Conservation (phyloP, 2,329 filamentous ascomycete genomes). For the Dothiorella sarmentorum region DNA sequence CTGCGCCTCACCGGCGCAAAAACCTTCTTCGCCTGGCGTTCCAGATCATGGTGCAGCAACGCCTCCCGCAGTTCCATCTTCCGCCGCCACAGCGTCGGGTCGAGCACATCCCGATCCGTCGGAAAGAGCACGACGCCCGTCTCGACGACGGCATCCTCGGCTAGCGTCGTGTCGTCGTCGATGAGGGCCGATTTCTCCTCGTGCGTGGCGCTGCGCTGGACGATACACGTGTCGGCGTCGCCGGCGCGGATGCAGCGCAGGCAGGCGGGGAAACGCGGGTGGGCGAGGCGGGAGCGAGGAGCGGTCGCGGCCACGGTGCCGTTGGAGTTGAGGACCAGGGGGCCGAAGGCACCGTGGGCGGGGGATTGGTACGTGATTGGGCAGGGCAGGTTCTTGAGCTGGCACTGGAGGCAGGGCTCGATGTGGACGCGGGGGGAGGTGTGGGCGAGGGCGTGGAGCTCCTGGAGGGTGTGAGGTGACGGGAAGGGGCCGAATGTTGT, state of each 20-base stretch:
- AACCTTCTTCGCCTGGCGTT: neutral
- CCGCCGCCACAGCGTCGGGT: neutral
- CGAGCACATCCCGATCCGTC: neutral
- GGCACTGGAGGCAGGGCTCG: slow-evolving; percentile 9
- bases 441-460: slow-evolving; percentile 28
- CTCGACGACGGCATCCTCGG: neutral
- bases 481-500: slow-evolving; percentile 15
- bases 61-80: neutral
- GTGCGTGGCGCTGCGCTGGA: neutral
- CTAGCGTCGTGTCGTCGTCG: neutral
- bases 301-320: neutral
- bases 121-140: neutral
- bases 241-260: slow-evolving; percentile 11
- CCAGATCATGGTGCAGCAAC: neutral
- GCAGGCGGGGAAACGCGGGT: slow-evolving; percentile 1
- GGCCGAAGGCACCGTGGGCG: neutral
- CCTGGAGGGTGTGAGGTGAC: slow-evolving; percentile 29
- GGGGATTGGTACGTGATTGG: neutral
- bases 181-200: neutral
- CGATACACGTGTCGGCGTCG: slow-evolving; percentile 6
- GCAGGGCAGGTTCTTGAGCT: neutral
- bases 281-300: neutral
- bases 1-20: neutral
- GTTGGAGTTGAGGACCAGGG: neutral
- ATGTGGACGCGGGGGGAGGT: slow-evolving; percentile 20